These are phyloP conservation scores for Heteromeles arbutifolia DNA, from an alignment of 306 rosid species.

Conservation along the genomic window DNA sequence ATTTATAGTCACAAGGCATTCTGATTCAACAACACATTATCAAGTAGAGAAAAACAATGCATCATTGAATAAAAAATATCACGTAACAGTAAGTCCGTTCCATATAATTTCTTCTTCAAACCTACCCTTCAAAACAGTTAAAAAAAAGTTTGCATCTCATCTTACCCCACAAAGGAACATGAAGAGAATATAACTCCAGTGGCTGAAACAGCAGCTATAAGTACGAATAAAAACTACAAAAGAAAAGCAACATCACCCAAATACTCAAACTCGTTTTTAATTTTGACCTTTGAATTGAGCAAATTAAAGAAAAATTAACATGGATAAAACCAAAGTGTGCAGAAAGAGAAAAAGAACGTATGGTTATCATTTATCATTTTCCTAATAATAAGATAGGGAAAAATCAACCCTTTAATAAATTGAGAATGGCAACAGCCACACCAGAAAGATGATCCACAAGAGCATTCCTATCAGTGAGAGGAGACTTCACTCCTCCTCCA, in stretches of 20 bases:
- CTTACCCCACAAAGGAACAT: background rate
- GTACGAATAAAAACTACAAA: background rate
- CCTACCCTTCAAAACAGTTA: background rate
- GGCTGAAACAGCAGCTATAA: background rate
- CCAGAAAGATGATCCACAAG: constrained; percentile 45
- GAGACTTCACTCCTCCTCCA: constrained; percentile 31
- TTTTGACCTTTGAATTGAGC: background rate
- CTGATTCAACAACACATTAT: too few species aligned
- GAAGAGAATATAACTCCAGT: background rate
- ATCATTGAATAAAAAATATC: too few species aligned
- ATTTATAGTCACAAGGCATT: too few species aligned
- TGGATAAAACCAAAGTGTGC: too few species aligned
- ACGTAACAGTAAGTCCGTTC: too few species aligned
- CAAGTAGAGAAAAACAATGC: too few species aligned
- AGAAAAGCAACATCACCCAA: background rate
- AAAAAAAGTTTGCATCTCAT: background rate
- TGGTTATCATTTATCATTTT: background rate
- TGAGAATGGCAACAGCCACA: constrained; percentile 59
- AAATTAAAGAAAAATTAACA: background rate
- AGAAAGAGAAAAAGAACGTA: background rate
- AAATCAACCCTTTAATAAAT: constrained; percentile 35
- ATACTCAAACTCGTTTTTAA: background rate
- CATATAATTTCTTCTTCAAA: background rate
- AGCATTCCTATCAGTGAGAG: constrained; percentile 43
- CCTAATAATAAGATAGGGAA: background rate